A percentile compares a stretch with the other conserved stretches of the same genome.
Conservation (phyloP, 805 yeast genomes). For the Kodamaea sagamina region DNA sequence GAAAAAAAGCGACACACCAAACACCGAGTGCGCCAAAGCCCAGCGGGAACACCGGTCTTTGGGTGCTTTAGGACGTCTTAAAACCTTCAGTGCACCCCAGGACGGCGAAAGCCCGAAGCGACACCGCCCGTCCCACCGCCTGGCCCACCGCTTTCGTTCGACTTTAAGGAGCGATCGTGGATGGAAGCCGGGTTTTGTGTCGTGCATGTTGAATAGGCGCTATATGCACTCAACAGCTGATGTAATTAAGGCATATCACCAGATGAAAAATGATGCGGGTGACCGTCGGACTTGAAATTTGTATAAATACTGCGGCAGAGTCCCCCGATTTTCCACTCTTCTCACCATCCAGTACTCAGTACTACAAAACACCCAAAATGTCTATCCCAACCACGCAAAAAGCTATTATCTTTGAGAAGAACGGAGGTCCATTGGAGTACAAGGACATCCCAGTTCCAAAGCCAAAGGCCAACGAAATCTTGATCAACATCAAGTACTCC, state of each 20-base stretch:
- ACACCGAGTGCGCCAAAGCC: no score
- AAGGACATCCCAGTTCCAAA: slow-evolving; percentile 32
- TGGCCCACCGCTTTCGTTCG: no score
- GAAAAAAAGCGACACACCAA: no score
- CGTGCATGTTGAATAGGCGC: no score
- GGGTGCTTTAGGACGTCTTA: no score
- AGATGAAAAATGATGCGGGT: slow-evolving; percentile 4
- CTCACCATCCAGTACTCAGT: slow-evolving; percentile 4
- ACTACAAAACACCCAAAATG: slow-evolving; percentile 15
- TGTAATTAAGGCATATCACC: neutral
- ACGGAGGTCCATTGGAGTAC: slow-evolving; percentile 44
- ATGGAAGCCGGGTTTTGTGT: no score
- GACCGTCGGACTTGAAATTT: neutral
- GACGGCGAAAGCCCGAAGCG: no score
- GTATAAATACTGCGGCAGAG: slow-evolving; percentile 6
- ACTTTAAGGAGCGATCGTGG: no score
- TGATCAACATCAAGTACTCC: slow-evolving; percentile 47
- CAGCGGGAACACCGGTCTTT: no score
- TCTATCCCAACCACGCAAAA: slow-evolving; percentile 44
- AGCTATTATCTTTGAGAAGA: slow-evolving; percentile 44
- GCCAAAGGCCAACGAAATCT: slow-evolving; percentile 43
- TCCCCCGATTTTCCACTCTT: neutral
- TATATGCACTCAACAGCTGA: neutral
- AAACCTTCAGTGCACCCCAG: no score
- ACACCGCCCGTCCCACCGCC: no score